Evolutionary conservation across 805 yeast genomes (phyloP), one percentile per base, ranked within the genome.

Genomic region (Cyberlindnera meyerae): DNA sequence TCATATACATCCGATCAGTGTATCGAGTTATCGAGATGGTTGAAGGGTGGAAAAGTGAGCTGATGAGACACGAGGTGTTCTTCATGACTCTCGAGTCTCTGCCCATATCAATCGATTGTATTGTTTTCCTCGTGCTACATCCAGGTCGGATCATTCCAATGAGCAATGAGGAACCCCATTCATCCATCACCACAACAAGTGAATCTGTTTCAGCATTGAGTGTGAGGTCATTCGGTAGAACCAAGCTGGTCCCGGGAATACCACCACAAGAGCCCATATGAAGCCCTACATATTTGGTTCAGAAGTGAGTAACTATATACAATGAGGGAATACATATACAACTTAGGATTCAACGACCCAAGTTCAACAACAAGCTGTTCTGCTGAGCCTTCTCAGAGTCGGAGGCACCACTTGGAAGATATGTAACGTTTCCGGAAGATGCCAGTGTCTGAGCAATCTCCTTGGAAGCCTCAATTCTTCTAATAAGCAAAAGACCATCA

Each of bases 381-480:
- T 61, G 65, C 51, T 45, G 40, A 21, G 43, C 28, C 28, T 42
- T 62, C 27, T 45, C 64, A 25, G 36, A 26, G 58, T 62, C 65
- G 24, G 57, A 61, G 18, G 54, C 57, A 34, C 60, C 53, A 40
- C 71, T 57, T 42, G 98, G 98, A 57, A 90, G 74, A 61, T 90
- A 90, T 9, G 96, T 83, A 37, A 90, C 82, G 58, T 89, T 90
- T 11, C 86, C 75, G 34, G 95, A 82, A 40, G 69, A 63, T 17
- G 96, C 86, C 58, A 93, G 71, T 11, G 96, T 87, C 39, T 71
- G 67, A 8, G 98, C 98, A 62, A 93, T 93, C 46, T 89, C 97
- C 68, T 86, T 88, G 24, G 96, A 84, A 1, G 98, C 97, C 60
- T 93, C 98, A 50, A 93, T 77, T 67, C 97, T 77, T 73, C 98